These are phyloP conservation scores for Evansstolkia leycettana DNA, from an alignment of 495 filamentous ascomycete genomes.

Conservation along the genomic window DNA sequence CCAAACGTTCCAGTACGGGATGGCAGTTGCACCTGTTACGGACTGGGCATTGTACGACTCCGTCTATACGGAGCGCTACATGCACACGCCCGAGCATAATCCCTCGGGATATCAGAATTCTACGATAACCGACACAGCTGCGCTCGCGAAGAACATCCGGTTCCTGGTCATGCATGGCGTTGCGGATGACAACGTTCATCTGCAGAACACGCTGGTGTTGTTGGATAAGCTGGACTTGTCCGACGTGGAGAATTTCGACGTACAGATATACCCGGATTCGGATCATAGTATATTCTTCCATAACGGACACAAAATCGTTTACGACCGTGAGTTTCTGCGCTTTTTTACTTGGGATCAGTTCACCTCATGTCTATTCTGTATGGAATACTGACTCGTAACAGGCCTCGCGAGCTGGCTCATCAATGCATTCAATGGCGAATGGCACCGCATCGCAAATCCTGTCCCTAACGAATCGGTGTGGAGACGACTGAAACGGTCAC, in stretches of 20 bases:
- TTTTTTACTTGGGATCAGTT: conserved; percentile 1
- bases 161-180: conserved; percentile 93
- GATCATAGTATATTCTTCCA: conserved; percentile 96
- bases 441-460: conserved; percentile 61
- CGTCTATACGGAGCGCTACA: conserved; percentile 92
- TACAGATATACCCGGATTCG: conserved; percentile 91
- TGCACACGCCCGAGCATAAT: conserved; percentile 84
- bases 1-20: conserved; percentile 83
- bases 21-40: conserved; percentile 95
- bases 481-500: conserved; percentile 12
- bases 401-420: conserved; percentile 86
- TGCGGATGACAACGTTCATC: conserved; percentile 92
- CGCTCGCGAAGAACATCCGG: conserved; percentile 60
- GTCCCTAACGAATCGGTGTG: conserved; percentile 38
- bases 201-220: conserved; percentile 81
- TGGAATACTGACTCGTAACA: conserved; percentile 29
- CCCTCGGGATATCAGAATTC: conserved; percentile 61
- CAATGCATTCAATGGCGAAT: conserved; percentile 97
- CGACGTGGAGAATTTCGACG: conserved; percentile 85
- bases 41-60: conserved; percentile 95
- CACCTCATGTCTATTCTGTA: background rate
- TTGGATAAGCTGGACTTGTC: conserved; percentile 78
- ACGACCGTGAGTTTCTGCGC: conserved; percentile 61
- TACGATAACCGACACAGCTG: conserved; percentile 56
- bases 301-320: conserved; percentile 84